Conservation (phyloP, 2,329 filamentous ascomycete genomes). For the Fusarium napiforme region DNA sequence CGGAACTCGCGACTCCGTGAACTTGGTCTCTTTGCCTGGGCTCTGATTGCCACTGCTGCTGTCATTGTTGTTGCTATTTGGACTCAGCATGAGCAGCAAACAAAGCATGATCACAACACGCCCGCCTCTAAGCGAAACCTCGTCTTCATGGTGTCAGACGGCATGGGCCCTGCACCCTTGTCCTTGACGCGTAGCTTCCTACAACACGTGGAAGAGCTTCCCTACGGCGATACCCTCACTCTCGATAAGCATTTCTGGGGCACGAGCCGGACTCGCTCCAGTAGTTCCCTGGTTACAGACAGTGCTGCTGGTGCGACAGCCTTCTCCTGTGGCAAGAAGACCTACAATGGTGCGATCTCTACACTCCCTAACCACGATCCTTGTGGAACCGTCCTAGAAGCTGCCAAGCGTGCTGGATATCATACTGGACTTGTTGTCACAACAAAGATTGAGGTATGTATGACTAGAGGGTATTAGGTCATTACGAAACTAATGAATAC, state of each 20-base stretch:
- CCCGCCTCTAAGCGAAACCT: conserved; percentile 83
- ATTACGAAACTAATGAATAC: neutral
- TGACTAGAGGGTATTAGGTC: no score
- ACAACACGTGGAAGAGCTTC: conserved; percentile 79
- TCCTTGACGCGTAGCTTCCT: conserved; percentile 87
- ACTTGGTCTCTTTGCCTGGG: conserved; percentile 82
- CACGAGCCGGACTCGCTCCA: conserved; percentile 85
- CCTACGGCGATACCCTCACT: conserved; percentile 77
- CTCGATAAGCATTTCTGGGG: conserved; percentile 93
- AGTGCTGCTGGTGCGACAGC: conserved; percentile 97
- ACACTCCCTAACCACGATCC: conserved; percentile 85
- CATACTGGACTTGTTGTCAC: conserved; percentile 95
- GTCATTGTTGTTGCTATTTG: conserved; percentile 84
- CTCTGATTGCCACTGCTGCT: conserved; percentile 79
- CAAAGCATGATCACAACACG: conserved; percentile 49
- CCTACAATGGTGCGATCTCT: conserved; percentile 96
- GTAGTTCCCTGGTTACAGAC: conserved; percentile 88
- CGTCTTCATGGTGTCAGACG: conserved; percentile 99
- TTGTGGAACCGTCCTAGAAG: conserved; percentile 92
- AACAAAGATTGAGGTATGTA: conserved; percentile 60
- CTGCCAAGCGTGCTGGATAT: conserved; percentile 91
- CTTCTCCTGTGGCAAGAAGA: conserved; percentile 92
- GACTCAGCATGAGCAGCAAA: conserved; percentile 75
- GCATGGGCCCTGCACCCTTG: conserved; percentile 95
- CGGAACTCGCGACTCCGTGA: conserved; percentile 69